Evolutionary conservation across 768 basidiomycete species (phyloP).

Genomic region (Panaeolus papilionaceus): DNA sequence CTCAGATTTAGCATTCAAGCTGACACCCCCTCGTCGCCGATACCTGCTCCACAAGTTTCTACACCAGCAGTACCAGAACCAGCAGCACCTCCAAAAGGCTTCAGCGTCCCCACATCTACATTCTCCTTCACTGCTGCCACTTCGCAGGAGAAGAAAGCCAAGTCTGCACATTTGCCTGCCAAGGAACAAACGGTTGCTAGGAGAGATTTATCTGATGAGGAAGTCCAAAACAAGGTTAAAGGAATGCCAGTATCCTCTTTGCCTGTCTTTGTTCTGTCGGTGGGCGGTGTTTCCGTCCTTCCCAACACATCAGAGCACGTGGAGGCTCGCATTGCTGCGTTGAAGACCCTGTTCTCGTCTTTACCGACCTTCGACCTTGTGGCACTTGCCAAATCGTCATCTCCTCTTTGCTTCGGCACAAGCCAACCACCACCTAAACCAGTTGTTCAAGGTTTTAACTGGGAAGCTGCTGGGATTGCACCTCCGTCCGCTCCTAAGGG

Average conservation of each 20-base stretch:
- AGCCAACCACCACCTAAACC: neutral
- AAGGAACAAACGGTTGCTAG: conserved; percentile 1
- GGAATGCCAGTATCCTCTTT: conserved; percentile 36
- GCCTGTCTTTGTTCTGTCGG: conserved; percentile 43
- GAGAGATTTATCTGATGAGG: conserved; percentile 10
- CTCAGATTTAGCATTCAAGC: conserved; percentile 74
- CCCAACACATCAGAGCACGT: conserved; percentile 31
- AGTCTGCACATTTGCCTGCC: neutral
- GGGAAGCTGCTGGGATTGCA: neutral
- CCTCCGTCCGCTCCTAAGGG: neutral
- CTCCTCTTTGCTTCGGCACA: neutral
- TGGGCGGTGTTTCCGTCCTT: conserved; percentile 30
- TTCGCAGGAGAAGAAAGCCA: conserved; percentile 14
- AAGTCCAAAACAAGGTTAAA: conserved; percentile 34
- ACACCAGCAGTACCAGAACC: neutral
- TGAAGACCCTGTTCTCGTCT: conserved; percentile 41
- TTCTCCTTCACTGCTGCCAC: neutral
- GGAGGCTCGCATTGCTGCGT: conserved; percentile 43
- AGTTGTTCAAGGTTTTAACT: neutral
- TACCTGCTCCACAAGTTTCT: conserved; percentile 24
- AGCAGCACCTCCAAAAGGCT: neutral
- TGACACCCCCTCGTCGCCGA: conserved; percentile 43
- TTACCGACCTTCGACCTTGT: conserved; percentile 54
- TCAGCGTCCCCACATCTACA: neutral
- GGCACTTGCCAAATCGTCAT: conserved; percentile 11